Evolutionary conservation across 192 early-diverging fungal species (phyloP), one percentile per base, ranked within the genome.

Genomic region (Paraglomus brasilianum): DNA sequence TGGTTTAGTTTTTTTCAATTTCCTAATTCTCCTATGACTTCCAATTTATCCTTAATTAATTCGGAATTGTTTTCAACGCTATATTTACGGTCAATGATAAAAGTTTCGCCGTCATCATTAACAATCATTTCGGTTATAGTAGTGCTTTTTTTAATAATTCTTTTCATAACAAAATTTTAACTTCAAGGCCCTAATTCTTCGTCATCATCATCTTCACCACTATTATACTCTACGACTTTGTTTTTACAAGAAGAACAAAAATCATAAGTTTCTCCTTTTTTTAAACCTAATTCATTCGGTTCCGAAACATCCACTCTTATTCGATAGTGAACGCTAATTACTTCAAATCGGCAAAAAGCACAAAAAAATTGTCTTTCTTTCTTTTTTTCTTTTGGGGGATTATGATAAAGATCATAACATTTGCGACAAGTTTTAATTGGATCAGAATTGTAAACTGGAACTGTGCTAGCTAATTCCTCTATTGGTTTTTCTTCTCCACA

Each of bases 371-470:
- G 14, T 19, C 24, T 22, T 60, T 60, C 36, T 39, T 60, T 39
- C 36, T 60, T 60, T 41, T 60, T 60, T 60, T 60, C 58, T 13
- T 60, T 60, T 2, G 58, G 58, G 43, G 58, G 58, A 60, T 60
- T 60, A 60, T 60, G 58, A 60, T 60, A 60, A 42, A 38, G n/a
- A 40, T 60, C 13, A n/a, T 60, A 60, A 60, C 58, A 60, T 13
- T 60, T 42, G n/a, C 58, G 58, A 22, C 58, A 60, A 60, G 58
- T 60, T 60, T 60, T 60, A 5, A 60, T 60, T n/a, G 58, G 58
- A 42, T 60, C 58, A 5, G 14, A 11, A 5, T 4, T 13, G 13
- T 41, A 60, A 60, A 60, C 58, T 60, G 2, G 5, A 2, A 60
- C 58, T 6, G 58, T 60, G 8, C 21, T 60, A 60, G 58, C 58